Conservation (phyloP, 768 basidiomycete species). For the Infundibulicybe gibba region DNA sequence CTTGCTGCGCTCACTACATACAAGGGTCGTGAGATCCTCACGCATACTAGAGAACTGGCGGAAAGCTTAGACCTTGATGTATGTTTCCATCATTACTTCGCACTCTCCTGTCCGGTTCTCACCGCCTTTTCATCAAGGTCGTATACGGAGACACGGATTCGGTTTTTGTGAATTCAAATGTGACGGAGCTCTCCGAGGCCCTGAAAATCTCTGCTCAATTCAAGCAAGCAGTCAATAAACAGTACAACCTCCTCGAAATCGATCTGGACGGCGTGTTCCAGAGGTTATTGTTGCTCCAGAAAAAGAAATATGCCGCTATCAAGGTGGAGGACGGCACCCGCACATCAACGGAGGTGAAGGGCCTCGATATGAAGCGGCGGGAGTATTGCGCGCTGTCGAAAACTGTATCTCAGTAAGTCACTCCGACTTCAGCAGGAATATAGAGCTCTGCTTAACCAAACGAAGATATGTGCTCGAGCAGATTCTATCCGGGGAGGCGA, state of each 20-base stretch:
- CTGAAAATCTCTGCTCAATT: slow-evolving; percentile 88
- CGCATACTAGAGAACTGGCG: slow-evolving; percentile 87
- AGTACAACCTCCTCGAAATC: slow-evolving; percentile 93
- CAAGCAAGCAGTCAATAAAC: slow-evolving; percentile 95
- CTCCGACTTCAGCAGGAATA: too few relatives aligned
- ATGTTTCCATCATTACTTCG: slow-evolving; percentile 20
- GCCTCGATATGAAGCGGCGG: slow-evolving; percentile 97
- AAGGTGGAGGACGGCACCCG: slow-evolving; percentile 84
- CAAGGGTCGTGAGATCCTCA: slow-evolving; percentile 97
- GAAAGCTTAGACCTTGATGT: slow-evolving; percentile 90
- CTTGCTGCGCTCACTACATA: slow-evolving; percentile 97
- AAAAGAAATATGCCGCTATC: slow-evolving; percentile 99
- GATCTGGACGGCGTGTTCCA: slow-evolving; percentile 95
- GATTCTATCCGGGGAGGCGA: slow-evolving; percentile 87
- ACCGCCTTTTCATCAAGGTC: slow-evolving; percentile 54
- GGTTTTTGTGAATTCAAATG: slow-evolving; percentile 96
- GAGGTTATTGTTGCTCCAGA: slow-evolving; percentile 87
- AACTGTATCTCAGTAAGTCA: slow-evolving; percentile 81
- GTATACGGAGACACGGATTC: slow-evolving; percentile 99
- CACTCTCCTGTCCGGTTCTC: neutral
- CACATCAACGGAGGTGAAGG: slow-evolving; percentile 88
- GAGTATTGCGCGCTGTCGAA: slow-evolving; percentile 94
- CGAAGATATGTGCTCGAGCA: slow-evolving; percentile 85
- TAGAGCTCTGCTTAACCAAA: neutral
- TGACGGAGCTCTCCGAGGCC: slow-evolving; percentile 83